These are phyloP conservation scores for Arthrobotrys conoides DNA, from an alignment of 2,329 filamentous ascomycete species.

Conservation along the genomic window DNA sequence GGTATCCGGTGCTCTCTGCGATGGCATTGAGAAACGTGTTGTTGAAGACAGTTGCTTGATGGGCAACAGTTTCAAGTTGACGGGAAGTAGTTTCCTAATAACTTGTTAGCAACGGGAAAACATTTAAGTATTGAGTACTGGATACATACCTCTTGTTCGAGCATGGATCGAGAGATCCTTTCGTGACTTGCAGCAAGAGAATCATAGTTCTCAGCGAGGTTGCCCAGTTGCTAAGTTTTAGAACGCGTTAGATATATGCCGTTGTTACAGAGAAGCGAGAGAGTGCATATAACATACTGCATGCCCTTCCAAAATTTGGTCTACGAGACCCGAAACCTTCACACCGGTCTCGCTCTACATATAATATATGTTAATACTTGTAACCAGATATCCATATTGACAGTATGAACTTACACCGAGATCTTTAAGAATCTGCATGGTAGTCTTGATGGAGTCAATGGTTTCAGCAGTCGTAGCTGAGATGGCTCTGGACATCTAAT, in stretches of 20 bases:
- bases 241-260: neutral
- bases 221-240: conserved; percentile 19
- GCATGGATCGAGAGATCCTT: conserved; percentile 22
- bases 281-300: conserved; percentile 6
- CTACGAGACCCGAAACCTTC: conserved; percentile 27
- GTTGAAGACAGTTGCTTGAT: conserved; percentile 28
- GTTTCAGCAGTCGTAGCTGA: conserved; percentile 20
- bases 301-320: conserved; percentile 29
- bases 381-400: neutral
- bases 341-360: conserved; percentile 13
- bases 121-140: neutral
- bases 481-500: conserved; percentile 39
- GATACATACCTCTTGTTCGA: conserved; percentile 24
- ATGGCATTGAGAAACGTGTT: conserved; percentile 38
- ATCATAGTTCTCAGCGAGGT: conserved; percentile 17
- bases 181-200: conserved; percentile 27
- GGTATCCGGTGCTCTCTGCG: conserved; percentile 18
- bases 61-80: conserved; percentile 20
- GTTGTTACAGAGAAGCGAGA: neutral
- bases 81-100: conserved; percentile 25
- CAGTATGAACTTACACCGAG: conserved; percentile 17
- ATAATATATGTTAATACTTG: neutral
- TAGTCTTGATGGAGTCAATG: conserved; percentile 21
- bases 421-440: conserved; percentile 15
- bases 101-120: neutral